Percentiles rank a stretch among this genome's conserved stretches.
Evolutionary conservation across 441 rosid genomes (phyloP).

Genomic region (Croton laevigatus): DNA sequence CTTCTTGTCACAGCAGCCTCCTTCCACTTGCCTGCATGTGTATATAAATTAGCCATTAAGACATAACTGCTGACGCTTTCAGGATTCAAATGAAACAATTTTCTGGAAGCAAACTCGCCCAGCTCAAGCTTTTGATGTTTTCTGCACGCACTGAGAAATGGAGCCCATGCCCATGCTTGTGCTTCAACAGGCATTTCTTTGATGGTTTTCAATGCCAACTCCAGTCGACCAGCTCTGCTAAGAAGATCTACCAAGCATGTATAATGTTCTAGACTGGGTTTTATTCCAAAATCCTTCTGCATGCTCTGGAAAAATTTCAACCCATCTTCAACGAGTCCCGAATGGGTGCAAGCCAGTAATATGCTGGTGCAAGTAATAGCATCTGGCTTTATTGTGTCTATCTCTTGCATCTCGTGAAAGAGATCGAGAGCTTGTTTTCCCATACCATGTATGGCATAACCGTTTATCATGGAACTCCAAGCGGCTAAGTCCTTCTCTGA

Average conservation of each 20-base stretch:
- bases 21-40: conserved; percentile 60
- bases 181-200: conserved; percentile 50
- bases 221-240: conserved; percentile 62
- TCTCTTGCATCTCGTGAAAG: conserved; percentile 29
- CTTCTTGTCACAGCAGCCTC: conserved; percentile 52
- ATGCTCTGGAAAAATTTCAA: conserved; percentile 54
- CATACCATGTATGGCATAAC: conserved; percentile 68
- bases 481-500: conserved; percentile 41
- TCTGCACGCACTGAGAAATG: conserved; percentile 72
- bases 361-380: conserved; percentile 43
- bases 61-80: conserved; percentile 58
- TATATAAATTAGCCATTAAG: conserved; percentile 62
- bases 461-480: conserved; percentile 71
- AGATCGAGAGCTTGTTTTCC: conserved; percentile 35
- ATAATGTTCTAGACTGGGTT: conserved; percentile 73
- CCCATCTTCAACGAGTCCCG: conserved; percentile 61
- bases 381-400: conserved; percentile 31
- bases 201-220: conserved; percentile 55
- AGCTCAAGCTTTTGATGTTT: conserved; percentile 55
- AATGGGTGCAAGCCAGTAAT: conserved; percentile 74
- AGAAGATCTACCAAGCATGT: conserved; percentile 73
- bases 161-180: conserved; percentile 65
- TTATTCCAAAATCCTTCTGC: conserved; percentile 50
- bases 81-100: conserved; percentile 54
- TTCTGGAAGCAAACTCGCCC: conserved; percentile 50